These are phyloP conservation scores for Cladosporium sp. DNA, from an alignment of 2,329 filamentous ascomycete genomes.

Conservation along the genomic window DNA sequence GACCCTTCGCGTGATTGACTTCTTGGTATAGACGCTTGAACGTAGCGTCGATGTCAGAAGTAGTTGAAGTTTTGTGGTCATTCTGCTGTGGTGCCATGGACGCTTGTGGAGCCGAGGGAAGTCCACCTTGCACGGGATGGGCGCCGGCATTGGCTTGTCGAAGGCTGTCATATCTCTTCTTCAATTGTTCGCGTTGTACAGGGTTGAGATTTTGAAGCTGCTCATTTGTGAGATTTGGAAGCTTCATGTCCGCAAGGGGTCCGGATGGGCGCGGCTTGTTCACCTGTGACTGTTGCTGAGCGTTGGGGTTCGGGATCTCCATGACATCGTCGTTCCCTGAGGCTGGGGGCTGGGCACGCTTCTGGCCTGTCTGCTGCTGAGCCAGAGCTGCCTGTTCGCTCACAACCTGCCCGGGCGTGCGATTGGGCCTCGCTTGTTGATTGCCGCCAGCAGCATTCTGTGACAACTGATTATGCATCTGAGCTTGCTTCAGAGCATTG, in stretches of 20 bases:
- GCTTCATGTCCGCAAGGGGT: slow-evolving; percentile 7
- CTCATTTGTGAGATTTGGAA: slow-evolving; percentile 21
- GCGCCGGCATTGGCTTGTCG: slow-evolving; percentile 15
- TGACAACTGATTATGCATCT: slow-evolving; percentile 17
- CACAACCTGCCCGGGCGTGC: not conserved
- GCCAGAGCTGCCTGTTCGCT: not conserved
- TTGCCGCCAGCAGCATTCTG: slow-evolving; percentile 9
- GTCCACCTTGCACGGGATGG: slow-evolving; percentile 3
- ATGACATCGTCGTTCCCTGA: slow-evolving; percentile 42
- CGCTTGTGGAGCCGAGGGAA: not conserved
- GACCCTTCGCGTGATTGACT: slow-evolving; percentile 31
- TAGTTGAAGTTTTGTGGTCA: slow-evolving; percentile 40
- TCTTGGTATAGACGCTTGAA: slow-evolving; percentile 25
- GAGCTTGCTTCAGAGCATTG: slow-evolving; percentile 19
- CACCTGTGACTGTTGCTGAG: slow-evolving; percentile 10
- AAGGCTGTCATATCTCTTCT: slow-evolving; percentile 8
- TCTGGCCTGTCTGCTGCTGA: slow-evolving; percentile 18
- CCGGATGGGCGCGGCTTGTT: slow-evolving; percentile 5
- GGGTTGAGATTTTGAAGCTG: slow-evolving; percentile 30
- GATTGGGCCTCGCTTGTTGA: slow-evolving; percentile 10
- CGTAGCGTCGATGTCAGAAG: slow-evolving; percentile 23
- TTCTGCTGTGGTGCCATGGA: slow-evolving; percentile 39
- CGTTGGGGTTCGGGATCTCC: slow-evolving; percentile 40
- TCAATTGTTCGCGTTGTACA: slow-evolving; percentile 20
- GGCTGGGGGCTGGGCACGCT: slow-evolving; percentile 4